Base-by-base conservation (phyloP, 2,329 filamentous ascomycete genomes). In the Aspergillus latus region DNA sequence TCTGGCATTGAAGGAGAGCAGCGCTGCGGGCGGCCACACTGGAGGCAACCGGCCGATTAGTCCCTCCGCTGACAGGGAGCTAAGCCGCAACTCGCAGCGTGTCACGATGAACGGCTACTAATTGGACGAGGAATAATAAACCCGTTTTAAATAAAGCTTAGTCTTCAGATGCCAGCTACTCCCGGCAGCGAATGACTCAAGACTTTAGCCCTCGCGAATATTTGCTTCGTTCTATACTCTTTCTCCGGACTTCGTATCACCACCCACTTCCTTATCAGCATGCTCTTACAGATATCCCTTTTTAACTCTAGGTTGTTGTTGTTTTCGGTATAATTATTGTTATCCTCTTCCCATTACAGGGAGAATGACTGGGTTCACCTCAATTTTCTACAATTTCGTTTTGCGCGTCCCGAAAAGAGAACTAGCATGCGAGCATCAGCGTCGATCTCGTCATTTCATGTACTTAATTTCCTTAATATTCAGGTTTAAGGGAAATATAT, bases 61-160 rank as follows among this genome's bases (percentile, higher is more conserved):
- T 74, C 94, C 94, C 59, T 84, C 92, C 59, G 93, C 94, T 56
- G 94, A 99, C 66, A 87, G 94, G 65, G 94, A 99, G 79, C 80
- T 99, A 70, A 97, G 93, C 88, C 87, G 93, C 76, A 92, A 89
- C 84, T 97, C 92, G 67, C 92, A 97, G 82, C 87, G 94, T 75
- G 90, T 94, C 87, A 95, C 92, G 66, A 96, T 97, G 92, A 99
- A 97, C 79, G 94, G 94, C 76, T 97, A 97, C 83, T 97, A 92
- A 73, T 52, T 42, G 16, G 26, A 52, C 45, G 49, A 57, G 52
- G 26, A 54, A 49, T 49, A 45, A 57, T 54, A 49, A 51, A 57
- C 49, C 50, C 59, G 53, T 60, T 63, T 48, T 60, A 55, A 54
- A 45, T 52, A 55, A 61, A 59, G 34, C 65, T 51, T 59, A 60